These are phyloP conservation scores for Fusarium sp. DNA, from an alignment of 2,329 filamentous ascomycete species.

Conservation along the genomic window DNA sequence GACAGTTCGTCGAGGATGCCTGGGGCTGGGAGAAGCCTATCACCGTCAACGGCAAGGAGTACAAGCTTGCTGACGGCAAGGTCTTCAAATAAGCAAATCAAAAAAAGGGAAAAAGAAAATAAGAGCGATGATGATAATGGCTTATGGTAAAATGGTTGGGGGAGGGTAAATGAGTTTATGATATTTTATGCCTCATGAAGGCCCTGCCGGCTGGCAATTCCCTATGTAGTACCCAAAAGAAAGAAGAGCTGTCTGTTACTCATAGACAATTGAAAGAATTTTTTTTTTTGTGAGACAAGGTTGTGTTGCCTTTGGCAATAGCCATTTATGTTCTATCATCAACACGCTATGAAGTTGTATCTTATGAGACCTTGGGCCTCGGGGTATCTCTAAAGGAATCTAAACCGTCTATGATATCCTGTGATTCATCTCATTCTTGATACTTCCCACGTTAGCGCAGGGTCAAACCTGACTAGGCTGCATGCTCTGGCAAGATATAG, in stretches of 20 bases:
- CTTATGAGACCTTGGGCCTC: slow-evolving; percentile 18
- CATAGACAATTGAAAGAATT: slow-evolving; percentile 32
- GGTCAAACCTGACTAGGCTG: neutral
- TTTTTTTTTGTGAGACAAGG: slow-evolving; percentile 11
- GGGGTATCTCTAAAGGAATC: slow-evolving; percentile 29
- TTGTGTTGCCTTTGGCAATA: neutral
- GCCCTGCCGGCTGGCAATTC: slow-evolving; percentile 33
- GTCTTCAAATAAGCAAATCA: slow-evolving; percentile 88
- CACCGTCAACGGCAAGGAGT: slow-evolving; percentile 84
- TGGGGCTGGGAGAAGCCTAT: slow-evolving; percentile 94
- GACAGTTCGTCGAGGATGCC: slow-evolving; percentile 82
- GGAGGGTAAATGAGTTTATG: slow-evolving; percentile 44
- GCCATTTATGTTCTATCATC: neutral
- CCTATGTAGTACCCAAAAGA: slow-evolving; percentile 33
- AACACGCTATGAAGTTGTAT: neutral
- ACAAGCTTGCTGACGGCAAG: slow-evolving; percentile 90
- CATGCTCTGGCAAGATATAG: slow-evolving; percentile 32
- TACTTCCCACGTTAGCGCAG: neutral
- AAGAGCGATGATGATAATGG: slow-evolving; percentile 46
- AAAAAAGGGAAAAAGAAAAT: slow-evolving; percentile 25
- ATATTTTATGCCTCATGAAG: slow-evolving; percentile 41
- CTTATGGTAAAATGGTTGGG: slow-evolving; percentile 46
- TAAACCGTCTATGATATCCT: neutral
- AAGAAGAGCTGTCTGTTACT: slow-evolving; percentile 24
- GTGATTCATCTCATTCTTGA: neutral